A percentile compares a stretch with the other conserved stretches of the same genome.
These are phyloP conservation scores for Chimonanthus salicifolius DNA, from an alignment of 164 flowering plant species.

Conservation along the genomic window DNA sequence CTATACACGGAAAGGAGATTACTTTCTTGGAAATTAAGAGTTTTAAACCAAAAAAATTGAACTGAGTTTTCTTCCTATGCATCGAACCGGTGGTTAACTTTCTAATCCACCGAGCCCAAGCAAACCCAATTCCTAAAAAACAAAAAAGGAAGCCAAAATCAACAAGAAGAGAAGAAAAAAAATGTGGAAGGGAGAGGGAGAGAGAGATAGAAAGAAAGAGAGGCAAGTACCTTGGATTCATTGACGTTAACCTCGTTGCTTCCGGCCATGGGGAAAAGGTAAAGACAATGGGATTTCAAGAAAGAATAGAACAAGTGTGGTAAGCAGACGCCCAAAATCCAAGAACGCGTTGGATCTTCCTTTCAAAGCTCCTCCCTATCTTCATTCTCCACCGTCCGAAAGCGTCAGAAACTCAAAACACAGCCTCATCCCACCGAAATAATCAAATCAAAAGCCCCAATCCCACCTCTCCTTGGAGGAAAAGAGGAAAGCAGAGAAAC, in stretches of 20 bases:
- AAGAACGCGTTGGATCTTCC: neutral
- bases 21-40: no score
- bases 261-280: conserved; percentile 36
- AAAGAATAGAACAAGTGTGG: neutral
- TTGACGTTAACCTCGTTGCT: conserved; percentile 46
- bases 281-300: neutral
- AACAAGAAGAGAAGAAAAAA: neutral
- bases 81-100: no score
- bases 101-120: no score
- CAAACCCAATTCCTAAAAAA: neutral
- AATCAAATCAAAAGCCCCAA: neutral
- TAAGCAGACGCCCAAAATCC: neutral
- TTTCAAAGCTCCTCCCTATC: neutral
- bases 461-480: neutral
- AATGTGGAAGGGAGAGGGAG: no score
- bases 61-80: neutral
- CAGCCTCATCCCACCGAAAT: neutral
- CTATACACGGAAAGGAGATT: no score
- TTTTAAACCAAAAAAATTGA: no score
- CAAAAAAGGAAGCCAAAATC: neutral
- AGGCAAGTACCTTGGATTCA: conserved; percentile 49
- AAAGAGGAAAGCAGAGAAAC: neutral
- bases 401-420: neutral
- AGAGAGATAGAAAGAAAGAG: no score
- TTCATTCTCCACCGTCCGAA: neutral